These are phyloP conservation scores for Carpinus fangiana DNA, from an alignment of 306 rosid species.

Conservation along the genomic window DNA sequence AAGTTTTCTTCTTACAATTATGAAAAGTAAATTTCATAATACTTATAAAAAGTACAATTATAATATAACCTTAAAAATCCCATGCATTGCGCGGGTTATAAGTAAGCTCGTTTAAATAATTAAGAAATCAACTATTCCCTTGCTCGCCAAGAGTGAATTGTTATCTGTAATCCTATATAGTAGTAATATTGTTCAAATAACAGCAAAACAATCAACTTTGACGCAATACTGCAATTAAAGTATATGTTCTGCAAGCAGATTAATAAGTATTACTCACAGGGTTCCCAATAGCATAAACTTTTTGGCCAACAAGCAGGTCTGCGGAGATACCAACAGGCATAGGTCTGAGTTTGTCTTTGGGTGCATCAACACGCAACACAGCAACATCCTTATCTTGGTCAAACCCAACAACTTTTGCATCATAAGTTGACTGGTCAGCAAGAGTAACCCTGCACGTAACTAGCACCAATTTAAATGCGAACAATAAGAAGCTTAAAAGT, in stretches of 20 bases:
- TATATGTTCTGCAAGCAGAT: conserved; percentile 7
- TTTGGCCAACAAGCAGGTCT: conserved; percentile 97
- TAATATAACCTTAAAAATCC: too few species aligned
- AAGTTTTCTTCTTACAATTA: too few species aligned
- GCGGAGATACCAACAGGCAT: conserved; percentile 86
- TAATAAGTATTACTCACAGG: conserved; percentile 59
- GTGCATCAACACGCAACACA: conserved; percentile 82
- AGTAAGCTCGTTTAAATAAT: neutral
- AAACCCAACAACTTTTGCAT: conserved; percentile 90
- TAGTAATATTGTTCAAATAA: conserved; percentile 3
- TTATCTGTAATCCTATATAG: conserved; percentile 3
- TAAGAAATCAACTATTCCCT: conserved; percentile 4
- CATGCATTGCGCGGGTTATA: too few species aligned
- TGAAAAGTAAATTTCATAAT: too few species aligned
- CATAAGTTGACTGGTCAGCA: conserved; percentile 87
- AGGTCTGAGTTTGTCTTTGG: conserved; percentile 85
- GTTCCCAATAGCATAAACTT: conserved; percentile 95
- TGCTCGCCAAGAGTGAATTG: neutral
- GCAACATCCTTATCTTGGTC: conserved; percentile 99
- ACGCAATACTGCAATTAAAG: neutral
- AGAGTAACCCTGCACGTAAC: conserved; percentile 87
- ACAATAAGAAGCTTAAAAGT: conserved; percentile 9
- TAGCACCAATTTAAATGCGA: conserved; percentile 42
- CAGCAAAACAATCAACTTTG: conserved; percentile 1
- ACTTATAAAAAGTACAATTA: too few species aligned